These are phyloP conservation scores for Xanthoceras sorbifolium DNA, from an alignment of 345 rosid species.

Conservation along the genomic window DNA sequence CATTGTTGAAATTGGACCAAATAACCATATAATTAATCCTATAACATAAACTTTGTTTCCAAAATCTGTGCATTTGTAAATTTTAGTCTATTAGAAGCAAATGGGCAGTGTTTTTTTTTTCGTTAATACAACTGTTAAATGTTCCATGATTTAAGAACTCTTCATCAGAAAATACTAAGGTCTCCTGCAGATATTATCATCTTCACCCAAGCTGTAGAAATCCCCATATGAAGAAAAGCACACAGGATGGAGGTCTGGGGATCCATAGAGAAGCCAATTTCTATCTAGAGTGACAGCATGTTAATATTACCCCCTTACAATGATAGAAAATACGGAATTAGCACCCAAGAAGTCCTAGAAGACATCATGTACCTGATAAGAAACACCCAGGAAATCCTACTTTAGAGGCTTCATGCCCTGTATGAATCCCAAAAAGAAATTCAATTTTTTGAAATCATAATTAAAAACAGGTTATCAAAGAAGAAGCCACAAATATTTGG, in stretches of 20 bases:
- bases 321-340: background rate
- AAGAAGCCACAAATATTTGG: background rate
- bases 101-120: background rate
- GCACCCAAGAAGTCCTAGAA: constrained; percentile 7
- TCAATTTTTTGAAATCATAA: background rate
- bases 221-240: background rate
- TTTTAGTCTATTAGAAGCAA: background rate
- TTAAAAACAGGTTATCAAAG: background rate
- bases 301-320: background rate
- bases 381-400: constrained; percentile 32
- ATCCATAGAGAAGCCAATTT: background rate
- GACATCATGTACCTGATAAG: background rate
- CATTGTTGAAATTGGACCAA: background rate
- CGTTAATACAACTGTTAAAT: background rate
- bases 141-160: background rate
- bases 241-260: background rate
- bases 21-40: background rate
- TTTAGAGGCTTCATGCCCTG: constrained; percentile 89
- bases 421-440: constrained; percentile 14
- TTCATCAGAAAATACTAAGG: background rate
- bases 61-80: background rate
- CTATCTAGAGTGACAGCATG: background rate
- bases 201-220: background rate
- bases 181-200: background rate
- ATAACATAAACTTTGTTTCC: background rate